Base-by-base conservation (phyloP, 306 rosid species). In the Glycine tomentella region DNA sequence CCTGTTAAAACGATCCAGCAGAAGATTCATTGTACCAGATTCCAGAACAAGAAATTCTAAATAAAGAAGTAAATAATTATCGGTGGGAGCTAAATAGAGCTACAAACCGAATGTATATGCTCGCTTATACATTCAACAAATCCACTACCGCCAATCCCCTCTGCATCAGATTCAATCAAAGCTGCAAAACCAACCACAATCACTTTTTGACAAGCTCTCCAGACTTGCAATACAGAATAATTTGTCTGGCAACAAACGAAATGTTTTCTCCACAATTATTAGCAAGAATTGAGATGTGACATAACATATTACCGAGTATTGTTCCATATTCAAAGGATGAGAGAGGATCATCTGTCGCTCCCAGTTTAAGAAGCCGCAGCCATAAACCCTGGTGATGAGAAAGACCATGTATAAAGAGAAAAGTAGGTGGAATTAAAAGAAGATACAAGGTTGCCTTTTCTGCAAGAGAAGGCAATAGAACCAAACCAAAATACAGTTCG, bases 301-400 rank as follows among this genome's bases (percentile, higher is more conserved):
- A 82, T 16, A 70, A 79, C 8, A 63, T 7, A 70, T 40, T 93
- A 95, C 98, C 99, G 16, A 95, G 96, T 86, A 95, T 95, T 82
- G 99, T 95, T 86, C 99, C 99, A 85, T 95, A 95, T 87, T 95
- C 99, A 86, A 93, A 95, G 76, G 99, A 95, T 31, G 98, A 90
- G 87, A 95, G 98, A 79, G 99, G 98, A 90, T 95, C 98, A 63
- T 93, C 99, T 20, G 97, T 95, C 42, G 99, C 86, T 83, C 92
- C 98, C 90, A 95, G 81, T 87, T 88, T 90, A 85, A 95, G 96
- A 83, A 95, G 98, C 80, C 99, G 96, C 76, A 95, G 78, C 99
- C 99, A 95, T 84, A 95, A 85, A 71, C 99, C 99, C 99, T 95
- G 78, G 77, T 51, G 53, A 79, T 71, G 81, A 84, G 76, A 75